These are phyloP conservation scores for Saccharomyces paradoxus DNA, from an alignment of 805 yeast genomes.

Conservation along the genomic window DNA sequence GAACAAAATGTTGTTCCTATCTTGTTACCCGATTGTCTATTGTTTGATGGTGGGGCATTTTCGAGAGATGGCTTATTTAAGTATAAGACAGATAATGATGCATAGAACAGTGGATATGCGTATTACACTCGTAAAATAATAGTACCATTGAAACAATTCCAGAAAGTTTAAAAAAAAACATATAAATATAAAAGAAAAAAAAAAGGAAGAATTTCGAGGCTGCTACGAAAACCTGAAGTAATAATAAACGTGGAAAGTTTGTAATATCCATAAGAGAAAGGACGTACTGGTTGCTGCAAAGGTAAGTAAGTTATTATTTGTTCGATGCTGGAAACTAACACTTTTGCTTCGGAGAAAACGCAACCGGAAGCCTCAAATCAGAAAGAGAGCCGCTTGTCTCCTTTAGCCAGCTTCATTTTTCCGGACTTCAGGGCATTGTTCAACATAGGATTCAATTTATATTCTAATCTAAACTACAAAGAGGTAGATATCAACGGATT, in stretches of 20 bases:
- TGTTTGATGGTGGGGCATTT: background rate
- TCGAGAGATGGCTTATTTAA: background rate
- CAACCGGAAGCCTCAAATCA: background rate
- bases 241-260: background rate
- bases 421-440: constrained; percentile 54
- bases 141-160: background rate
- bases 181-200: background rate
- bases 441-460: constrained; percentile 36
- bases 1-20: background rate
- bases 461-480: constrained; percentile 36
- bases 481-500: constrained; percentile 56
- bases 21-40: background rate
- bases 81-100: background rate
- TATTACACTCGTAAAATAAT: background rate
- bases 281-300: background rate
- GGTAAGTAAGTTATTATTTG: background rate
- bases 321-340: background rate
- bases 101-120: background rate
- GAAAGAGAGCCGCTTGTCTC: background rate
- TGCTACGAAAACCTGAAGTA: background rate
- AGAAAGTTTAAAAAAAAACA: background rate
- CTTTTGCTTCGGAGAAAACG: background rate
- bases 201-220: background rate
- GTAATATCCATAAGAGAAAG: background rate
- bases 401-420: constrained; percentile 31